phyloP scores from a whole-genome alignment of 352 stramenopile species.

The Pythium aquatile region DNA sequence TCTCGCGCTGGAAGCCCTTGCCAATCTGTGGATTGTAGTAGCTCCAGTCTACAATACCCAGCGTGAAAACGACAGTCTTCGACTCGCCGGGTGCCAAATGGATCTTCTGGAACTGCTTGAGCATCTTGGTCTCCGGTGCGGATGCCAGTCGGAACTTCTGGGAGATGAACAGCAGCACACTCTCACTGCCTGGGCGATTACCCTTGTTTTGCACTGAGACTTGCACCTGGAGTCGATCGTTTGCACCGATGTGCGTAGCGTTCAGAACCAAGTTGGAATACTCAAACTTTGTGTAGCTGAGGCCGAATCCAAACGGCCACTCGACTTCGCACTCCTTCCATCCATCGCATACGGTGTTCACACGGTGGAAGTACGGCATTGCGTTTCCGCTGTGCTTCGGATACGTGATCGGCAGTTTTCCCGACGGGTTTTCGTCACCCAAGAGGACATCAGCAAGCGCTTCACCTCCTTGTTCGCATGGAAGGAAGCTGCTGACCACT shows the following conservation, averaged over 20 bases:
- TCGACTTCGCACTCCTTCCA: conserved; percentile 55
- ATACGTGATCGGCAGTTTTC: conserved; percentile 79
- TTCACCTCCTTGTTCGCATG: conserved; percentile 76
- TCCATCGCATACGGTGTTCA: conserved; percentile 54
- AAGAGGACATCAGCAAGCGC: conserved; percentile 68
- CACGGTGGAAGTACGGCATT: conserved; percentile 69
- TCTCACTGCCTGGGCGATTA: conserved; percentile 43
- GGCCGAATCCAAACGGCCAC: conserved; percentile 64
- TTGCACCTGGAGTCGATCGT: conserved; percentile 35
- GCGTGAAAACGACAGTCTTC: conserved; percentile 42
- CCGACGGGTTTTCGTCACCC: conserved; percentile 69
- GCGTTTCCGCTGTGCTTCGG: conserved; percentile 40
- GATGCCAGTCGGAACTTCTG: conserved; percentile 49
- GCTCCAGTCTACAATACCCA: conserved; percentile 47
- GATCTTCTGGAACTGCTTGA: conserved; percentile 78
- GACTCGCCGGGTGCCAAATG: conserved; percentile 31
- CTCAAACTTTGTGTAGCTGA: conserved; percentile 65
- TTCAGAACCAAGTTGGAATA: conserved; percentile 59
- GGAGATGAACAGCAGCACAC: conserved; percentile 70
- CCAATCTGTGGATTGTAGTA: conserved; percentile 53
- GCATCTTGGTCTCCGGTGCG: conserved; percentile 69
- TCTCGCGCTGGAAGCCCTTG: conserved; percentile 33
- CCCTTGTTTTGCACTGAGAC: conserved; percentile 74
- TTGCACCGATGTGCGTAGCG: conserved; percentile 28
- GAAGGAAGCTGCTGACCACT: conserved; percentile 68